These are phyloP conservation scores for Blastomyces parvus DNA, from an alignment of 2,329 filamentous ascomycete species.

Conservation along the genomic window DNA sequence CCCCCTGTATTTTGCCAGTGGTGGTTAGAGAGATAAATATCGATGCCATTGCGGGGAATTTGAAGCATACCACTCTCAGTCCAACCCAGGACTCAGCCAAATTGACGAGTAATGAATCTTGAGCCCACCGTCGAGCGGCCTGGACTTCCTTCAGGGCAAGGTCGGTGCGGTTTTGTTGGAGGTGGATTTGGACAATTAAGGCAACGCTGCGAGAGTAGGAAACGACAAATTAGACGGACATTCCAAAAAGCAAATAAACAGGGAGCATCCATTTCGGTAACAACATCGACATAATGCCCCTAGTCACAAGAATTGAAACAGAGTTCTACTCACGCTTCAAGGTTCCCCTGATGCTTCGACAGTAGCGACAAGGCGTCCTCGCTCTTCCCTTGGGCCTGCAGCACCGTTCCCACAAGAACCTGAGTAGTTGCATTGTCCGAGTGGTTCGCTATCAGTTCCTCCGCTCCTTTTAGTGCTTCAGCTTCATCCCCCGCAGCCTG, in stretches of 20 bases:
- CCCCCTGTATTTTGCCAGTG: conserved; percentile 51
- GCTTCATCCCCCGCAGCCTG: conserved; percentile 51
- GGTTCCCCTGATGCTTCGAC: conserved; percentile 71
- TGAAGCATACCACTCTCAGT: conserved; percentile 59
- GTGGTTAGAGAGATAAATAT: not conserved
- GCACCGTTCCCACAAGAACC: conserved; percentile 67
- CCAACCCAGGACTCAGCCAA: conserved; percentile 93
- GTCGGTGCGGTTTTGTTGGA: conserved; percentile 83
- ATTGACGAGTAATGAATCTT: conserved; percentile 89
- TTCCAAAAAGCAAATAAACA: not conserved
- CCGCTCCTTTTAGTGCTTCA: conserved; percentile 52
- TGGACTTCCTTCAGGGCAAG: conserved; percentile 82
- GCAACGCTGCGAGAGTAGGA: conserved; percentile 53
- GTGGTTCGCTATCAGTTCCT: conserved; percentile 57
- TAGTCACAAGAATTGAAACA: not conserved
- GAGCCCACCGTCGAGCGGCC: conserved; percentile 82
- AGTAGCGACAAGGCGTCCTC: conserved; percentile 76
- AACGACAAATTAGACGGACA: not conserved
- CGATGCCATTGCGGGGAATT: not conserved
- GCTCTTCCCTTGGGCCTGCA: conserved; percentile 69
- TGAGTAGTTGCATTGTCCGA: conserved; percentile 73
- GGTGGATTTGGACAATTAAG: conserved; percentile 82
- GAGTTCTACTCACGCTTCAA: conserved; percentile 55
- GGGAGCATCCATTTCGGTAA: not conserved
- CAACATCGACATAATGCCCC: not conserved